A percentile compares a stretch with the other conserved stretches of the same genome.
Conservation (phyloP, 2,329 filamentous ascomycete species). For the Cordyceps farinosa region DNA sequence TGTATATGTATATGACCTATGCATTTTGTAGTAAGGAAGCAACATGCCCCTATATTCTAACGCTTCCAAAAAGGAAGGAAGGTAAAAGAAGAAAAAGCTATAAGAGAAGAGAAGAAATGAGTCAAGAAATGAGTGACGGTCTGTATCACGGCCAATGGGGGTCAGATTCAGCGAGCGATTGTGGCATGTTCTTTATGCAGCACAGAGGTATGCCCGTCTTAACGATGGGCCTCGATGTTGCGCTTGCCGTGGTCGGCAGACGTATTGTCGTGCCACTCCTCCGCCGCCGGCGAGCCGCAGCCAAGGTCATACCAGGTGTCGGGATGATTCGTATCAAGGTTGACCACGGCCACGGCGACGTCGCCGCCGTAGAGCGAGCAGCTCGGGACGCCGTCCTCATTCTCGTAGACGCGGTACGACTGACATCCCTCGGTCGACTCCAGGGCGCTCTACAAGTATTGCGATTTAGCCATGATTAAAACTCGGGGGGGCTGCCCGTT, state of each 20-base stretch:
- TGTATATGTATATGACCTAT: constrained; percentile 3
- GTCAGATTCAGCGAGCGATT: neutral
- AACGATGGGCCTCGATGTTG: too few relatives aligned
- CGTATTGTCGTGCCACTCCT: constrained; percentile 23
- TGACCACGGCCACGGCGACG: constrained; percentile 29
- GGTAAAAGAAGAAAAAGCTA: neutral
- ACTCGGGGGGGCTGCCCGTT: neutral
- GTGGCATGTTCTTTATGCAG: neutral
- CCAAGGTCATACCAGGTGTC: constrained; percentile 35
- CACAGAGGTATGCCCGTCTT: neutral
- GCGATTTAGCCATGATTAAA: neutral
- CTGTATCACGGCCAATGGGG: too few relatives aligned
- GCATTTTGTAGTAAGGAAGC: neutral
- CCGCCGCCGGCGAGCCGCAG: constrained; percentile 33
- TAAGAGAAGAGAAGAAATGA: neutral
- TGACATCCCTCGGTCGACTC: constrained; percentile 32
- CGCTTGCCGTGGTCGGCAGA: constrained; percentile 9
- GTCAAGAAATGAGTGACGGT: neutral
- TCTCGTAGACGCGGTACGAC: constrained; percentile 35
- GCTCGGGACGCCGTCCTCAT: constrained; percentile 29
- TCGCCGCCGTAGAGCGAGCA: constrained; percentile 36
- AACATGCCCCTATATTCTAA: neutral
- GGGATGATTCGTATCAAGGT: constrained; percentile 29
- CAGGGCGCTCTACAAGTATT: constrained; percentile 28
- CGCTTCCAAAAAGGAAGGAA: neutral